A percentile compares a stretch with the other conserved stretches of the same genome.
phyloP scores from a whole-genome alignment of 176 grass and related monocot genomes.

The Paspalum notatum region DNA sequence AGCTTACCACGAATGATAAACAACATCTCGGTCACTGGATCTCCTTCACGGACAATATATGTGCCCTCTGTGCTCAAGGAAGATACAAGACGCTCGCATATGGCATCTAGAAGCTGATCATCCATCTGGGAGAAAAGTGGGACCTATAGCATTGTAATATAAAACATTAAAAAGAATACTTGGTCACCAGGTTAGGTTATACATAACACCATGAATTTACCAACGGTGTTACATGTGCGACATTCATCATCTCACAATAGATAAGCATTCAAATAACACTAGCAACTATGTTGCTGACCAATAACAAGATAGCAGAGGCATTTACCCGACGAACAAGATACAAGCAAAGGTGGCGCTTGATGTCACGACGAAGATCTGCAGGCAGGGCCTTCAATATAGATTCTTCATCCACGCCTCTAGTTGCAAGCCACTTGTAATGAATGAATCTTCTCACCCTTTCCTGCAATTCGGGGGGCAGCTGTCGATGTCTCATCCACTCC shows the following conservation, averaged over 20 bases:
- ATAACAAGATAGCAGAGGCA: neutral
- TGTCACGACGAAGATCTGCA: conserved; percentile 85
- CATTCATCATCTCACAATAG: neutral
- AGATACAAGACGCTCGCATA: conserved; percentile 86
- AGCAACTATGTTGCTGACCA: neutral
- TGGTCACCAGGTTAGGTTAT: neutral
- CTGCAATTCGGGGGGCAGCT: conserved; percentile 63
- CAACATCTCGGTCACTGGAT: conserved; percentile 95
- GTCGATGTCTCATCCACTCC: conserved; percentile 95
- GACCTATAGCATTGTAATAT: conserved; percentile 52
- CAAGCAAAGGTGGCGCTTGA: conserved; percentile 91
- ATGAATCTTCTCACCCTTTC: conserved; percentile 86
- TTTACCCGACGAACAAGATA: conserved; percentile 88
- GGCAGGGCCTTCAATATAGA: conserved; percentile 75
- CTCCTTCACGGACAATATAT: conserved; percentile 89
- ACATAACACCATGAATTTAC: neutral
- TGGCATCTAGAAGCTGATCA: conserved; percentile 79
- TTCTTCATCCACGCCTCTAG: conserved; percentile 91
- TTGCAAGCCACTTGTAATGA: conserved; percentile 98
- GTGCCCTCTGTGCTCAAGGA: conserved; percentile 90
- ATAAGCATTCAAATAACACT: conserved; percentile 1
- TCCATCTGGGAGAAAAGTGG: conserved; percentile 96
- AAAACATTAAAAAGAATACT: neutral
- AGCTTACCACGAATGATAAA: conserved; percentile 91
- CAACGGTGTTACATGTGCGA: neutral